These are phyloP conservation scores for Candida krabiensis DNA, from an alignment of 805 yeast species.

Conservation along the genomic window DNA sequence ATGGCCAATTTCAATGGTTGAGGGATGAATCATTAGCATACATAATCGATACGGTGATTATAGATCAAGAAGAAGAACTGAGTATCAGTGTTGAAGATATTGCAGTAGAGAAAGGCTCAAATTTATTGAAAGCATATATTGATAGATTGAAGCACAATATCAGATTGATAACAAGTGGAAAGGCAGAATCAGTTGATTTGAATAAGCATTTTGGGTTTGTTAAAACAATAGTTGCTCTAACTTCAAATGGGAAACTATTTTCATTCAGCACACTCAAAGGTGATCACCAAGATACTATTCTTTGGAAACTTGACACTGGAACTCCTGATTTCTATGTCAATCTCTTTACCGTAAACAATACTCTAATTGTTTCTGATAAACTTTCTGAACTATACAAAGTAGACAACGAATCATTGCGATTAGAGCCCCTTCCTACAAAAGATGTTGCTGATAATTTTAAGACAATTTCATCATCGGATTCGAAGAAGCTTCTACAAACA, in stretches of 20 bases:
- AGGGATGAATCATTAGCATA: conserved; percentile 44
- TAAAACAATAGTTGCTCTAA: conserved; percentile 42
- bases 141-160: conserved; percentile 33
- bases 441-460: conserved; percentile 8
- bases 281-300: conserved; percentile 7
- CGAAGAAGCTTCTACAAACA: conserved; percentile 14
- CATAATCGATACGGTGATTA: conserved; percentile 35
- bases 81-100: conserved; percentile 29
- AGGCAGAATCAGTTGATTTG: conserved; percentile 16
- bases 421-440: conserved; percentile 3
- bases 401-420: neutral
- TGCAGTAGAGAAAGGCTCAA: conserved; percentile 29
- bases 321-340: conserved; percentile 2
- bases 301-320: conserved; percentile 38
- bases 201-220: conserved; percentile 44
- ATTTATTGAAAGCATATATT: conserved; percentile 32
- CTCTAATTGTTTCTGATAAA: conserved; percentile 7
- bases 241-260: conserved; percentile 40
- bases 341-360: conserved; percentile 9
- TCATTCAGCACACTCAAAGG: conserved; percentile 43
- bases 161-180: conserved; percentile 13
- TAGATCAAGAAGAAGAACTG: conserved; percentile 25
- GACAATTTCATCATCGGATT: conserved; percentile 5
- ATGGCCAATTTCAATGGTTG: conserved; percentile 37
- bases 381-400: conserved; percentile 10